These are phyloP conservation scores for Picea engelmannii DNA, from an alignment of 83 land plant genomes.

Conservation along the genomic window DNA sequence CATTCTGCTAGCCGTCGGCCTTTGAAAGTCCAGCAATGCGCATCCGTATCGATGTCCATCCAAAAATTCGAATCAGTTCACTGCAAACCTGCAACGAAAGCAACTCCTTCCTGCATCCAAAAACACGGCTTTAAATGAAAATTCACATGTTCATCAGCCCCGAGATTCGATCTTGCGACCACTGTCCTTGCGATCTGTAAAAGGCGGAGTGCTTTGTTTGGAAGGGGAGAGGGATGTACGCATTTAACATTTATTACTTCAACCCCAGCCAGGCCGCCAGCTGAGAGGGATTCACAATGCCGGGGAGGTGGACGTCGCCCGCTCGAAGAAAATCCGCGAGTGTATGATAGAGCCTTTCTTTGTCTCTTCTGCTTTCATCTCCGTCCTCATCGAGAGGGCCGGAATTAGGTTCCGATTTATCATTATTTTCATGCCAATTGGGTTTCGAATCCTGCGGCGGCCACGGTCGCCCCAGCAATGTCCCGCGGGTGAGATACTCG, in stretches of 20 bases:
- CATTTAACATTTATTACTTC: not conserved
- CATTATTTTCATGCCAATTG: no score
- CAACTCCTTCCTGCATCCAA: no score
- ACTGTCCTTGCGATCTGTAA: not conserved
- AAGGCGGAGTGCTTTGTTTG: not conserved
- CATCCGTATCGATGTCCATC: no score
- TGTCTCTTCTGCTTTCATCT: not conserved
- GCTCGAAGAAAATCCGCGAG: not conserved
- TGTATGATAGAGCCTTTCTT: not conserved
- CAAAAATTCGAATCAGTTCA: no score
- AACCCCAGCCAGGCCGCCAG: not conserved
- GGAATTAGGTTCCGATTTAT: no score
- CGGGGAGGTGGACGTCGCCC: not conserved
- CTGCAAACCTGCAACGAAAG: no score
- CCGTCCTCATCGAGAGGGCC: not conserved
- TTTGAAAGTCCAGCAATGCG: no score
- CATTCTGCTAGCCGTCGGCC: no score
- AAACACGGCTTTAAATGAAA: no score
- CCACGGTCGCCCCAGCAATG: not conserved
- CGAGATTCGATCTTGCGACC: no score
- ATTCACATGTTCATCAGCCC: no score
- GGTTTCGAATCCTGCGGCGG: conserved; percentile 5
- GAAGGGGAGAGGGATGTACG: no score
- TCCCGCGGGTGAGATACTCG: not conserved
- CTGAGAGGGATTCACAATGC: conserved; percentile 4